Conservation (phyloP, 148 eudicot species). For the Chenopodium suecicum region DNA sequence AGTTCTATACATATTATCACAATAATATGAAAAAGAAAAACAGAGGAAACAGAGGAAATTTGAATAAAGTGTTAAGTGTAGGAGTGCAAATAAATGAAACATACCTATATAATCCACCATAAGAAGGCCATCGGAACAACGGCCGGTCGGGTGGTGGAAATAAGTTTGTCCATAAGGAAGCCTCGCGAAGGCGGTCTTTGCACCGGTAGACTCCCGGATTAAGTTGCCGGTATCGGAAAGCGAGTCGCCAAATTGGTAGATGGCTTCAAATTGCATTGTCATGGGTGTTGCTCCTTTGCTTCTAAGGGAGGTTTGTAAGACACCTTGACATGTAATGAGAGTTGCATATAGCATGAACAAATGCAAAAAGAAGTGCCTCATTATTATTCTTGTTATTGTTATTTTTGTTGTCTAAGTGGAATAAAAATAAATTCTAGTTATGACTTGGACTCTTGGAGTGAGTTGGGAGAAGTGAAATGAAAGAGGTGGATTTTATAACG, state of each 20-base stretch:
- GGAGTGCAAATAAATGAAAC: neutral
- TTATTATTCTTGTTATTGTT: neutral
- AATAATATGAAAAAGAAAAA: neutral
- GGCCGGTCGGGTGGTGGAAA: conserved; percentile 44
- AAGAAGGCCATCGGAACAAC: conserved; percentile 45
- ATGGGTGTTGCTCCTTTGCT: neutral
- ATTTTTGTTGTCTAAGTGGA: neutral
- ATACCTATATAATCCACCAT: conserved; percentile 48
- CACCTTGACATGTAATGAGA: neutral
- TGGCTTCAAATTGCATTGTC: conserved; percentile 30
- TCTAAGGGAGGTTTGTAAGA: neutral
- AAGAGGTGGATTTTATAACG: neutral
- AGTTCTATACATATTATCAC: neutral
- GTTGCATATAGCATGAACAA: neutral
- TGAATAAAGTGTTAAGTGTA: neutral
- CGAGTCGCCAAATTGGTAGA: conserved; percentile 46
- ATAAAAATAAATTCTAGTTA: no score
- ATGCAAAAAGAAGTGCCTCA: conserved; percentile 19
- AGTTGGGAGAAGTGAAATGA: neutral
- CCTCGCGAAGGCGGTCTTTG: conserved; percentile 17
- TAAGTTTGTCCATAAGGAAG: conserved; percentile 36
- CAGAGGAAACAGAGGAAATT: neutral
- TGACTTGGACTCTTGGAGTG: neutral
- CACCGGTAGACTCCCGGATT: conserved; percentile 20
- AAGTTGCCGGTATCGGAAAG: conserved; percentile 44